Conservation (phyloP, 257 asterid species). For the Nicotiana sylvestris region DNA sequence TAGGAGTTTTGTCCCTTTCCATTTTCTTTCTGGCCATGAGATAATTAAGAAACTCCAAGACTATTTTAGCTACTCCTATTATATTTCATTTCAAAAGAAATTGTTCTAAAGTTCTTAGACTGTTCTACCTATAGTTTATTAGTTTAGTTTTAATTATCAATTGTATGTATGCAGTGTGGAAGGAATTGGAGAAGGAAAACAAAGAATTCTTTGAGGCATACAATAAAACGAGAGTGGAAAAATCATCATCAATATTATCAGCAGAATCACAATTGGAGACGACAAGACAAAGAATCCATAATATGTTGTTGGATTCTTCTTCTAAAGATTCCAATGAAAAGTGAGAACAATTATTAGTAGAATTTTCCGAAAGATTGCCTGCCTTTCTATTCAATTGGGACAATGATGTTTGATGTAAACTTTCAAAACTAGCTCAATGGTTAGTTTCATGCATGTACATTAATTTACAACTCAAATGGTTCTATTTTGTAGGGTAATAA, state of each 20-base stretch:
- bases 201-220: conserved; percentile 35
- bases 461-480: background rate
- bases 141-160: no score
- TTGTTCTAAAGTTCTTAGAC: no score
- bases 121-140: no score
- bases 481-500: background rate
- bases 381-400: background rate
- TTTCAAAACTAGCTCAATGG: background rate
- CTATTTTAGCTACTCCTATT: no score
- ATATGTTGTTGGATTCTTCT: background rate
- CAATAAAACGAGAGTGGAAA: background rate
- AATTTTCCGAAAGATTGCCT: background rate
- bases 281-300: conserved; percentile 9
- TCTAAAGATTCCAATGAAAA: background rate
- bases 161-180: conserved; percentile 53
- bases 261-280: background rate
- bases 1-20: no score
- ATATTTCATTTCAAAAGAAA: no score
- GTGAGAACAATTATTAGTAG: background rate
- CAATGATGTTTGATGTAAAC: background rate
- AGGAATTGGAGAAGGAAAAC: conserved; percentile 70
- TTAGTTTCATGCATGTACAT: background rate
- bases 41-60: no score
- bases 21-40: no score
- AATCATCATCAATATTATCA: background rate